phyloP scores from a whole-genome alignment of 495 filamentous ascomycete genomes.

The Penicillium cinerascens region DNA sequence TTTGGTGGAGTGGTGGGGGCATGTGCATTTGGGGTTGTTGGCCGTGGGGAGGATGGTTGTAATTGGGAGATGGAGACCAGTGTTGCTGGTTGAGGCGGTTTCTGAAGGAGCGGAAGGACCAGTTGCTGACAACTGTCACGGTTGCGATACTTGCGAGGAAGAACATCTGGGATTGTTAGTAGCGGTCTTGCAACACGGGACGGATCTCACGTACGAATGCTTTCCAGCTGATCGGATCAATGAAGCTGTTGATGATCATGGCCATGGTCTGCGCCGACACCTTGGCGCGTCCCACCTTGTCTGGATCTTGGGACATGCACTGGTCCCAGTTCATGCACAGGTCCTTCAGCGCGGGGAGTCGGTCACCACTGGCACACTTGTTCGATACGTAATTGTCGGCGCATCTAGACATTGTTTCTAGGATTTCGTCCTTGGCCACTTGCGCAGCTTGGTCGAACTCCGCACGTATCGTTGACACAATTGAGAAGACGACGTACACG shows the following conservation, averaged over 20 bases:
- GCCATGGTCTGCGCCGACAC: slow-evolving; percentile 76
- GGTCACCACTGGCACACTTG: slow-evolving; percentile 56
- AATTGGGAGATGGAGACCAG: slow-evolving; percentile 24
- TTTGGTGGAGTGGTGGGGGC: slow-evolving; percentile 22
- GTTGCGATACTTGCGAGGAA: slow-evolving; percentile 44
- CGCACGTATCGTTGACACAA: slow-evolving; percentile 64
- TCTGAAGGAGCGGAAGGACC: slow-evolving; percentile 46
- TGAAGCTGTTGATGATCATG: slow-evolving; percentile 70
- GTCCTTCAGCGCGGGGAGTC: slow-evolving; percentile 68
- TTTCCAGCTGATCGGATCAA: slow-evolving; percentile 70
- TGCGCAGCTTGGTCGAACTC: slow-evolving; percentile 73
- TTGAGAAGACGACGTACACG: slow-evolving; percentile 66
- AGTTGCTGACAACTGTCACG: slow-evolving; percentile 44
- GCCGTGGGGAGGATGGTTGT: slow-evolving; percentile 19
- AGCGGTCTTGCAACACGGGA: not conserved
- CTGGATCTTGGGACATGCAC: slow-evolving; percentile 79
- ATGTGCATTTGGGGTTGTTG: slow-evolving; percentile 24
- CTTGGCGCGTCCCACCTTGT: slow-evolving; percentile 60
- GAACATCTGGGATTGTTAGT: slow-evolving; percentile 31
- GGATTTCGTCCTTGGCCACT: slow-evolving; percentile 57
- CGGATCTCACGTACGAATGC: slow-evolving; percentile 52
- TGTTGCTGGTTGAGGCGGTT: slow-evolving; percentile 31
- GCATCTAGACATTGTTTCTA: slow-evolving; percentile 71
- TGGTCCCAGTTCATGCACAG: slow-evolving; percentile 74
- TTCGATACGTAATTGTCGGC: slow-evolving; percentile 68